These are phyloP conservation scores for Middelhovenomyces tepae DNA, from an alignment of 805 yeast genomes.

Conservation along the genomic window DNA sequence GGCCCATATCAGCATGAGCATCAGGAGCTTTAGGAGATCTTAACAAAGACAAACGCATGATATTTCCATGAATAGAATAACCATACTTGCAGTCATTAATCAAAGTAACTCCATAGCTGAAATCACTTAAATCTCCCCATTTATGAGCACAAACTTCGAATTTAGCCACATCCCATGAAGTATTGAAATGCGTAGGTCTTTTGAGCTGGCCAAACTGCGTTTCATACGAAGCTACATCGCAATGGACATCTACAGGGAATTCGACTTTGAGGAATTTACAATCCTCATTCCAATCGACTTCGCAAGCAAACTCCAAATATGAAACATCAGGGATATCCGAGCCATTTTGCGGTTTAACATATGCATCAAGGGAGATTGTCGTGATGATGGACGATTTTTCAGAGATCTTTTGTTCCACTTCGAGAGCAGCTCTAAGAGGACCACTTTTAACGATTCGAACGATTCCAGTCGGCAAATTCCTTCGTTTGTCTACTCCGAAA, in stretches of 20 bases:
- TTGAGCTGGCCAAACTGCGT: slow-evolving; percentile 89
- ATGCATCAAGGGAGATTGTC: slow-evolving; percentile 58
- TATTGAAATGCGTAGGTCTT: slow-evolving; percentile 91
- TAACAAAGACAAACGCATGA: slow-evolving; percentile 75
- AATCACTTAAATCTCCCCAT: slow-evolving; percentile 86
- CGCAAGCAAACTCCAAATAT: slow-evolving; percentile 43
- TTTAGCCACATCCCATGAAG: slow-evolving; percentile 94
- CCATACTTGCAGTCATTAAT: slow-evolving; percentile 86
- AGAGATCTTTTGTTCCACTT: slow-evolving; percentile 54
- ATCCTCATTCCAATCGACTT: slow-evolving; percentile 80
- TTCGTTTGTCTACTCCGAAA: slow-evolving; percentile 67
- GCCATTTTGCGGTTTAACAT: slow-evolving; percentile 19
- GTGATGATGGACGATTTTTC: slow-evolving; percentile 52
- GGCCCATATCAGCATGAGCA: slow-evolving; percentile 89
- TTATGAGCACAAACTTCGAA: slow-evolving; percentile 94
- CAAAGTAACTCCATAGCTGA: slow-evolving; percentile 76
- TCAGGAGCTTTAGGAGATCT: slow-evolving; percentile 95
- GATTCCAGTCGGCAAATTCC: slow-evolving; percentile 37
- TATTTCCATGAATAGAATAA: slow-evolving; percentile 85
- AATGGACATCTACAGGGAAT: slow-evolving; percentile 77
- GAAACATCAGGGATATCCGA: slow-evolving; percentile 25
- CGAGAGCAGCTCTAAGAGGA: slow-evolving; percentile 53
- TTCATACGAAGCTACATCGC: slow-evolving; percentile 77
- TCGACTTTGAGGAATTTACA: slow-evolving; percentile 89
- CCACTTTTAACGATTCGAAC: slow-evolving; percentile 38